Conservation (phyloP, 192 early-diverging fungal species). For the Chytriomyces hyalinus region DNA sequence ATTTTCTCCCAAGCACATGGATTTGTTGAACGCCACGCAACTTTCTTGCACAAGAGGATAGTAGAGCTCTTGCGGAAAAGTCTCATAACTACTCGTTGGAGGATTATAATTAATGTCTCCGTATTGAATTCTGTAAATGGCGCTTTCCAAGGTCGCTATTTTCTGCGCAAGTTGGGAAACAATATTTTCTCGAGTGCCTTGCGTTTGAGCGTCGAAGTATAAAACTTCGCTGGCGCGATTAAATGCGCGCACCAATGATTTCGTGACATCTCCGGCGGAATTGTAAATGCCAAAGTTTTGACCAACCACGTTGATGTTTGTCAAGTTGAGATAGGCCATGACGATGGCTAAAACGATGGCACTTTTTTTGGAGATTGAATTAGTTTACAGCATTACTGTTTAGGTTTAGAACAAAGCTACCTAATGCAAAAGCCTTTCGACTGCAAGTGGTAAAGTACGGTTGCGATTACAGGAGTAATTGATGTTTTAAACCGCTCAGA, state of each 20-base stretch:
- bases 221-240: not conserved
- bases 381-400: too few relatives aligned
- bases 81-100: not conserved
- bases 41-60: not conserved
- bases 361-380: not conserved
- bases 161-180: not conserved
- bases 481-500: not conserved
- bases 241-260: not conserved
- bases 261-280: not conserved
- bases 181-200: not conserved
- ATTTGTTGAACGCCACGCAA: not conserved
- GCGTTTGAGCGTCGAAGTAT: not conserved
- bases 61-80: not conserved
- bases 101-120: not conserved
- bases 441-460: not conserved
- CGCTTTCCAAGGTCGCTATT: not conserved
- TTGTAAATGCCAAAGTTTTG: slow-evolving; percentile 1
- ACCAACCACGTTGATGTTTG: not conserved
- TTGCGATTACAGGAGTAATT: not conserved
- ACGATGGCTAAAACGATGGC: not conserved
- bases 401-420: too few relatives aligned
- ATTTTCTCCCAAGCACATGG: not conserved
- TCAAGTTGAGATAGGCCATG: not conserved
- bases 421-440: not conserved
- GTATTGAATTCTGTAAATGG: not conserved